A percentile compares a stretch with the other conserved stretches of the same genome.
These are phyloP conservation scores for Anthracocystis setariae DNA, from an alignment of 1,284 basidiomycete species.

Conservation along the genomic window DNA sequence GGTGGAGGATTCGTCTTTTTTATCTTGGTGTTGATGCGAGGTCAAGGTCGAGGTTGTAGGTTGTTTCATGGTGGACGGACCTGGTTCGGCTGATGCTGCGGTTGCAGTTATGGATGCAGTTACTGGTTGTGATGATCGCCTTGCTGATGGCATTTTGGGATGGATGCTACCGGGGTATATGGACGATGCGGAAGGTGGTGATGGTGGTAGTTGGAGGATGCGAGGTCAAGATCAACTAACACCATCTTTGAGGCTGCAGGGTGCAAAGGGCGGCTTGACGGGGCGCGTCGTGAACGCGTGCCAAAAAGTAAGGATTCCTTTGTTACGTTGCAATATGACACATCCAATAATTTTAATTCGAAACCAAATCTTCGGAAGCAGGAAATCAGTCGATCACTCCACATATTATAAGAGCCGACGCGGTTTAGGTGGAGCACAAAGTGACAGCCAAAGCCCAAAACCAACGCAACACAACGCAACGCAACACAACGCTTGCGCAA, in stretches of 20 bases:
- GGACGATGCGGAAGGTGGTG: not conserved
- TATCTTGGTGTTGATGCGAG: conserved; percentile 2
- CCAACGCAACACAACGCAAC: too few relatives aligned
- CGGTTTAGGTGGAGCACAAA: not conserved
- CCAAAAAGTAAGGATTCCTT: not conserved
- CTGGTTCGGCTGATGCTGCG: conserved; percentile 17
- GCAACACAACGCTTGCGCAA: conserved; percentile 24
- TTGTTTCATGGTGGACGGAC: conserved; percentile 7
- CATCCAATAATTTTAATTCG: not conserved
- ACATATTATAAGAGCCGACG: conserved; percentile 11
- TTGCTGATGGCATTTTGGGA: conserved; percentile 26
- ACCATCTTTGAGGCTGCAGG: not conserved
- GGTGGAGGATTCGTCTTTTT: conserved; percentile 45
- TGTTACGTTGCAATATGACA: conserved; percentile 8
- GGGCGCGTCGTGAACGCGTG: conserved; percentile 21
- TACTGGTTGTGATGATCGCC: conserved; percentile 23
- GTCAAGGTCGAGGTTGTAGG: not conserved
- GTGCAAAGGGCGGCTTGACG: not conserved
- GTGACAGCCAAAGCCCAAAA: too few relatives aligned
- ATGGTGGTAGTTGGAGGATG: not conserved
- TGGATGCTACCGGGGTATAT: not conserved
- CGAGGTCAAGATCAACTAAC: not conserved
- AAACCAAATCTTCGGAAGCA: conserved; percentile 13
- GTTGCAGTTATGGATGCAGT: conserved; percentile 11
- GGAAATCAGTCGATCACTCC: conserved; percentile 43